Percentiles rank a stretch among this genome's conserved stretches.
Evolutionary conservation across 2,329 filamentous ascomycete genomes (phyloP).

Genomic region (Xylaria sp.): DNA sequence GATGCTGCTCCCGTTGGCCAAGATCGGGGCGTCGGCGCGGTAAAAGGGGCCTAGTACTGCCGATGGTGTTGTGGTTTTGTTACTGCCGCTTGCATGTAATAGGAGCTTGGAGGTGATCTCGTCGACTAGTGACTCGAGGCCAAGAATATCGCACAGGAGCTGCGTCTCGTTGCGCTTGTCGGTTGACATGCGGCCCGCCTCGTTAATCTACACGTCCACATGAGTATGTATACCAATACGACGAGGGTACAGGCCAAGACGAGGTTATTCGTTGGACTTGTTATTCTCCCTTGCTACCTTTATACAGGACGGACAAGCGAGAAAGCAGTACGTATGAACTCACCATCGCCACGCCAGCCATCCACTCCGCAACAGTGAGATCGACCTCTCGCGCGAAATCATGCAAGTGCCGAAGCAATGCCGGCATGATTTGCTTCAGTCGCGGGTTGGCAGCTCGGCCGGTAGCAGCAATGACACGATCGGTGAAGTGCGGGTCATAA

Average conservation of each 20-base stretch:
- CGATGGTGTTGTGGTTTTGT: constrained; percentile 68
- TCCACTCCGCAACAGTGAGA: constrained; percentile 84
- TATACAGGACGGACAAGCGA: not conserved
- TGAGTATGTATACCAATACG: constrained; percentile 12
- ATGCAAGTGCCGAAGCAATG: constrained; percentile 79
- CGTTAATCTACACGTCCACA: constrained; percentile 64
- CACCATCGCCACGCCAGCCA: constrained; percentile 71
- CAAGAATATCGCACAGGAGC: constrained; percentile 74
- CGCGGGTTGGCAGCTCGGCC: constrained; percentile 77
- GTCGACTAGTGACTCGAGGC: constrained; percentile 82
- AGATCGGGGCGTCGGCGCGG: constrained; percentile 75
- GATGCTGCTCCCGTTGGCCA: constrained; percentile 77
- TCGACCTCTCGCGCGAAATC: constrained; percentile 84
- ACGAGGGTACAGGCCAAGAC: not conserved
- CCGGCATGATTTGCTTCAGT: constrained; percentile 73
- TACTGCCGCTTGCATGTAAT: constrained; percentile 73
- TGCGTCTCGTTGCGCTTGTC: constrained; percentile 74
- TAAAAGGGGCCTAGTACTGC: constrained; percentile 90
- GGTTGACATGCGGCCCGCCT: constrained; percentile 71
- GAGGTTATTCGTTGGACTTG: not conserved
- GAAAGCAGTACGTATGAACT: constrained; percentile 44
- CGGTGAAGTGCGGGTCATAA: constrained; percentile 67
- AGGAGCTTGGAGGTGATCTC: constrained; percentile 75
- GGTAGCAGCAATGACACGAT: constrained; percentile 77
- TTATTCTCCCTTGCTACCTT: not conserved